Percentiles rank a stretch among this genome's conserved stretches.
phyloP scores from a whole-genome alignment of 768 basidiomycete species.

The Lyophyllum shimeji region DNA sequence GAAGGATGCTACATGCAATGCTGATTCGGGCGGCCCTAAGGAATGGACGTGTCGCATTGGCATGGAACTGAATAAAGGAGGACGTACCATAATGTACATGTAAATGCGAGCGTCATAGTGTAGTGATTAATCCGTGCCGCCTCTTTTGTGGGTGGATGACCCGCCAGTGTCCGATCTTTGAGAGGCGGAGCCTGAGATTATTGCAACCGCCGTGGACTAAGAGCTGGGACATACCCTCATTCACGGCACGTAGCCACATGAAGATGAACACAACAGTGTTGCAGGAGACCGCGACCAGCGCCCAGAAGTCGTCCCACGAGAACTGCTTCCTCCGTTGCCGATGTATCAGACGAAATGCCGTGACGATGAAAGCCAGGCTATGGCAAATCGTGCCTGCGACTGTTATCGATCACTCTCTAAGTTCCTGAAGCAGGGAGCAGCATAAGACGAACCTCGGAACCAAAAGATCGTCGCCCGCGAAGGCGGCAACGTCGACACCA shows the following conservation, averaged over 20 bases:
- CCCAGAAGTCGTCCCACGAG: constrained; percentile 16
- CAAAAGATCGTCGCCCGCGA: neutral
- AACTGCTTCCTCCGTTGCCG: constrained; percentile 10
- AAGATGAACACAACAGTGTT: constrained; percentile 11
- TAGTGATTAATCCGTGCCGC: neutral
- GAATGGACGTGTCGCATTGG: neutral
- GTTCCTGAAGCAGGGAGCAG: neutral
- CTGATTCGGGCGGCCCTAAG: constrained; percentile 21
- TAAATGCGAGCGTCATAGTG: constrained; percentile 11
- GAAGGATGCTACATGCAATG: constrained; percentile 19
- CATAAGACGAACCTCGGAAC: neutral
- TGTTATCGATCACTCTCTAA: neutral
- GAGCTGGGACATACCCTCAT: constrained; percentile 3
- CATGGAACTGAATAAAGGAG: neutral
- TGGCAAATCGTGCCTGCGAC: constrained; percentile 6
- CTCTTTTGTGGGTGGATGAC: neutral
- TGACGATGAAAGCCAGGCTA: constrained; percentile 7
- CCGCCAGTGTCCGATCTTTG: neutral
- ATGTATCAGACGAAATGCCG: constrained; percentile 9
- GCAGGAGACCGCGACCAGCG: constrained; percentile 9
- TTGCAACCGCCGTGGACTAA: neutral
- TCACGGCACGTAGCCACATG: constrained; percentile 4
- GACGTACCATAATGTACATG: constrained; percentile 18
- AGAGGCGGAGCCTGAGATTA: neutral
- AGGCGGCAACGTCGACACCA: neutral